Evolutionary conservation across 805 yeast genomes (phyloP).

Genomic region (Candida maesae): DNA sequence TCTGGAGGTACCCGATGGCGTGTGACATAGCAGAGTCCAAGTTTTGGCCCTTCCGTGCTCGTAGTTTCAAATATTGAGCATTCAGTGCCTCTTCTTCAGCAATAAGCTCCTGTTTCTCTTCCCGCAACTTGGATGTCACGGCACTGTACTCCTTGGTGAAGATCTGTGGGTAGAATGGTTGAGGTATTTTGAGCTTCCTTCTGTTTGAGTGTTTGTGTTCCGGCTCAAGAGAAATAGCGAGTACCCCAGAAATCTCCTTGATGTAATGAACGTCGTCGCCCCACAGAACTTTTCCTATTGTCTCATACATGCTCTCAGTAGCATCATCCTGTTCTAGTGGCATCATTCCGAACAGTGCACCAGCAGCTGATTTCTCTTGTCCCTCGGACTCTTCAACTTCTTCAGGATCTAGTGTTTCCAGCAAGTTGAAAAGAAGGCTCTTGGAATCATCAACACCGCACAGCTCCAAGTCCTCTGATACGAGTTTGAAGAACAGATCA

Average conservation of each 20-base stretch:
- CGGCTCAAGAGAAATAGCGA: neutral
- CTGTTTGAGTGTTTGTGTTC: neutral
- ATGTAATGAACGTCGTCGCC: neutral
- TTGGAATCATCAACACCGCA: slow-evolving; percentile 3
- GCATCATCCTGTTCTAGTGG: slow-evolving; percentile 2
- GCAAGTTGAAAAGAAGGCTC: slow-evolving; percentile 7
- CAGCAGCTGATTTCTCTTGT: too few species aligned
- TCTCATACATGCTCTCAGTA: neutral
- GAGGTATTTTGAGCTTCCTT: neutral
- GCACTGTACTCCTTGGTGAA: slow-evolving; percentile 3
- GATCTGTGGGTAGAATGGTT: neutral
- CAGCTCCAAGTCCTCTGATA: slow-evolving; percentile 10
- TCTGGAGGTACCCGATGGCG: slow-evolving; percentile 25
- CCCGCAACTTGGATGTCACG: slow-evolving; percentile 2
- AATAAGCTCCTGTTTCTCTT: neutral
- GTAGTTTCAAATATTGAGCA: slow-evolving; percentile 10
- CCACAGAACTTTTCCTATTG: neutral
- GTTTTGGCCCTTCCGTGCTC: slow-evolving; percentile 32
- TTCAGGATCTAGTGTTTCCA: neutral
- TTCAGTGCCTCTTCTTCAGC: neutral
- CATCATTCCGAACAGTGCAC: slow-evolving; percentile 1
- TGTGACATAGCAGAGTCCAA: slow-evolving; percentile 25
- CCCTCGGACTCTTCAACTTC: too few species aligned
- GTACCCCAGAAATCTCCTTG: neutral
- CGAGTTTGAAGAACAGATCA: slow-evolving; percentile 13